phyloP scores from a whole-genome alignment of 2,329 filamentous ascomycete genomes.

The Thermoascus crustaceus region DNA sequence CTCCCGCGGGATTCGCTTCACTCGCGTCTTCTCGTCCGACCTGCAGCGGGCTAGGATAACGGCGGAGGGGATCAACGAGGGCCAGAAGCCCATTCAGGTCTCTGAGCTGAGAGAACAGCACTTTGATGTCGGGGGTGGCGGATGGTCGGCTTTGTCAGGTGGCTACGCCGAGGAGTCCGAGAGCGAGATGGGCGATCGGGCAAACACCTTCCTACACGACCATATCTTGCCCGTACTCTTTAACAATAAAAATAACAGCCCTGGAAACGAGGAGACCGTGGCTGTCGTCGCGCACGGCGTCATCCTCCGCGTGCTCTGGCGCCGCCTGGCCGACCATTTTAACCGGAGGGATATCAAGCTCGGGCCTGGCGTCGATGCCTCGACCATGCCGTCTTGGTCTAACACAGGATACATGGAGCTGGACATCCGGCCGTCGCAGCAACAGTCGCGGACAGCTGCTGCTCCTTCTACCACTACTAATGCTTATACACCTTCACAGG shows the following conservation, averaged over 20 bases:
- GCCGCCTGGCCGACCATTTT: constrained; percentile 52
- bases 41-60: constrained; percentile 61
- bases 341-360: constrained; percentile 38
- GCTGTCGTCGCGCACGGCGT: constrained; percentile 78
- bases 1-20: constrained; percentile 55
- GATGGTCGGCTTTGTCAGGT: too few species aligned
- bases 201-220: constrained; percentile 57
- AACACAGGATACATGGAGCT: constrained; percentile 58
- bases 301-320: constrained; percentile 63
- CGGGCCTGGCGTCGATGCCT: constrained; percentile 25
- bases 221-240: constrained; percentile 53
- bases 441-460: too few species aligned
- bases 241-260: too few species aligned
- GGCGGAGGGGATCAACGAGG: constrained; percentile 20
- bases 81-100: constrained; percentile 11
- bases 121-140: constrained; percentile 34
- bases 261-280: constrained; percentile 36
- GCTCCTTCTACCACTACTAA: too few species aligned
- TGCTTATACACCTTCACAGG: neutral
- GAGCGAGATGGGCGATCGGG: constrained; percentile 57
- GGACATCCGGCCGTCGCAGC: constrained; percentile 19
- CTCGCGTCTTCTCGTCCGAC: constrained; percentile 69
- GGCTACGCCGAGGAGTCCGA: constrained; percentile 65
- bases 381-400: constrained; percentile 51
- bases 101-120: constrained; percentile 30